Conservation (phyloP, 805 yeast species). For the Torulaspora indica region DNA sequence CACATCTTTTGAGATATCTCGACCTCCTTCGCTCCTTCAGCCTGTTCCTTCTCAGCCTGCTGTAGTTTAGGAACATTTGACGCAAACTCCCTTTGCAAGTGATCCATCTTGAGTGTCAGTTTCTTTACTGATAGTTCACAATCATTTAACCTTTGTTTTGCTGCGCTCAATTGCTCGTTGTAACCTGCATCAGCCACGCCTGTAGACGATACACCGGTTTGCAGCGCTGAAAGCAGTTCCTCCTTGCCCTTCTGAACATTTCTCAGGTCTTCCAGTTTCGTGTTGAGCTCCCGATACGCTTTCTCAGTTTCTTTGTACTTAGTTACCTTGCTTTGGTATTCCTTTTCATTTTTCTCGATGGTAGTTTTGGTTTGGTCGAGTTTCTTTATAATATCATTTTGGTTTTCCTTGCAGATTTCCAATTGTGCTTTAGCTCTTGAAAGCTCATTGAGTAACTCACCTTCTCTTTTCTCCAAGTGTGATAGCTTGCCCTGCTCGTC, state of each 20-base stretch:
- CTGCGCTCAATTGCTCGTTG: slow-evolving; percentile 60
- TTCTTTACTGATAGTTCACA: slow-evolving; percentile 55
- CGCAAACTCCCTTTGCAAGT: slow-evolving; percentile 49
- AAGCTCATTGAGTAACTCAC: slow-evolving; percentile 52
- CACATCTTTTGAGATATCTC: slow-evolving; percentile 37
- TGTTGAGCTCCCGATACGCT: slow-evolving; percentile 44
- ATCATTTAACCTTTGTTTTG: slow-evolving; percentile 51
- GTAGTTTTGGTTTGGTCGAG: slow-evolving; percentile 30
- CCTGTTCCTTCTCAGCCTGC: slow-evolving; percentile 48
- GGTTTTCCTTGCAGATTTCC: slow-evolving; percentile 53
- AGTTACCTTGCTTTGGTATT: slow-evolving; percentile 37
- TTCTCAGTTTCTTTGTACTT: slow-evolving; percentile 41
- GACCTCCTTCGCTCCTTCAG: slow-evolving; percentile 41
- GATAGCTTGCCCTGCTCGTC: slow-evolving; percentile 57
- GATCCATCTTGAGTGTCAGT: slow-evolving; percentile 52
- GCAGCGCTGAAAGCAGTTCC: slow-evolving; percentile 72
- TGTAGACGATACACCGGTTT: slow-evolving; percentile 84
- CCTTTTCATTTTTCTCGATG: slow-evolving; percentile 34
- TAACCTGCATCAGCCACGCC: slow-evolving; percentile 77
- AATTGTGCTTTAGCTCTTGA: slow-evolving; percentile 64
- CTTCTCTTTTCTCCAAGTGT: slow-evolving; percentile 55
- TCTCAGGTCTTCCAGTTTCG: slow-evolving; percentile 43
- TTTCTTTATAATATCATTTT: slow-evolving; percentile 48
- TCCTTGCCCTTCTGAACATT: slow-evolving; percentile 54
- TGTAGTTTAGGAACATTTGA: slow-evolving; percentile 44